Evolutionary conservation across 257 asterid genomes (phyloP).

Genomic region (Handroanthus guayacan): DNA sequence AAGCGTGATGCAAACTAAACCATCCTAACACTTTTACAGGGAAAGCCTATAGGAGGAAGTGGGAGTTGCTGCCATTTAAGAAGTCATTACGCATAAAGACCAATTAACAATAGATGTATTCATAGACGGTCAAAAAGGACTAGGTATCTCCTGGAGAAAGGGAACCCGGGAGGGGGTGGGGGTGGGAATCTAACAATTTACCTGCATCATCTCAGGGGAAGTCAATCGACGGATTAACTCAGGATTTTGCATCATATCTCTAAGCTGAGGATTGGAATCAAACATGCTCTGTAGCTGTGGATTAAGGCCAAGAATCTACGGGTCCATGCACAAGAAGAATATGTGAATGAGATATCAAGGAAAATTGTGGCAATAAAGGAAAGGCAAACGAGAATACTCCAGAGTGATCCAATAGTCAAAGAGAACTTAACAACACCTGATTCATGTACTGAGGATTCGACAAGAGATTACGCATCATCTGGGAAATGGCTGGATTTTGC

Average conservation of each 20-base stretch:
- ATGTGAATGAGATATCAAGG: not conserved
- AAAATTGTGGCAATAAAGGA: not conserved
- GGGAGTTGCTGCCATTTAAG: not conserved
- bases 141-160: not conserved
- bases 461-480: conserved; percentile 57
- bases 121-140: not conserved
- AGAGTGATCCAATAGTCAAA: not conserved
- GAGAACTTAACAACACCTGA: conserved; percentile 47
- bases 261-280: conserved; percentile 58
- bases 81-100: not conserved
- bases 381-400: conserved; percentile 6
- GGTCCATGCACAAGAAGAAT: conserved; percentile 8
- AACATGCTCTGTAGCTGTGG: conserved; percentile 53
- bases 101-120: not conserved
- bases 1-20: not conserved
- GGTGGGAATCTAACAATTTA: conserved; percentile 29
- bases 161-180: too few relatives aligned
- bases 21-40: not conserved
- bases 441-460: conserved; percentile 63
- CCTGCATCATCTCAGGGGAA: conserved; percentile 65
- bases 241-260: conserved; percentile 68
- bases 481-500: conserved; percentile 63
- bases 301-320: conserved; percentile 53
- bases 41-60: not conserved
- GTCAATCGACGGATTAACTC: conserved; percentile 57